Evolutionary conservation across 1,284 basidiomycete species (phyloP).

Genomic region (Spongispora temasekensis): DNA sequence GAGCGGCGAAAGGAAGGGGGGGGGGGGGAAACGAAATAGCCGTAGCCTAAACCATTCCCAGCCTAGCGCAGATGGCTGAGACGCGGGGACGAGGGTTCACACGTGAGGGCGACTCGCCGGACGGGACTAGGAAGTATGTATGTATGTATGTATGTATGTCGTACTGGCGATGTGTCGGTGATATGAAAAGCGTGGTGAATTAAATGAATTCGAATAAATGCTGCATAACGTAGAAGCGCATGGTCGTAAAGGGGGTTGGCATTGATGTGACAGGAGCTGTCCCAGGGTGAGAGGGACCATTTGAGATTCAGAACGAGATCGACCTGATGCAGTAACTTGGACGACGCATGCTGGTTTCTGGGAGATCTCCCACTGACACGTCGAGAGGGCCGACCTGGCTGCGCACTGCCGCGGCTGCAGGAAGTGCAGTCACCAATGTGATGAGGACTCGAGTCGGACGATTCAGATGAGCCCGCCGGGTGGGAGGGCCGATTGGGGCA

Average conservation of each 20-base stretch:
- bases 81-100: conserved; percentile 10
- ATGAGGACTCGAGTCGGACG: no score
- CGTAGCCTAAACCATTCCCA: conserved; percentile 14
- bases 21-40: conserved; percentile 19
- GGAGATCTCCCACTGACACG: conserved; percentile 28
- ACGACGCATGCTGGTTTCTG: conserved; percentile 17
- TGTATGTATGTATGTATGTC: no score
- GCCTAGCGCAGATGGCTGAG: conserved; percentile 1
- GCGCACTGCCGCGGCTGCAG: no score
- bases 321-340: conserved; percentile 20
- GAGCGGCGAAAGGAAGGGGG: conserved; percentile 11
- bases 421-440: no score
- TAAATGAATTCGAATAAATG: conserved; percentile 21
- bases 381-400: conserved; percentile 21
- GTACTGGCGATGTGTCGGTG: conserved; percentile 6
- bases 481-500: conserved; percentile 21
- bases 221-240: conserved; percentile 7
- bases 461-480: no score
- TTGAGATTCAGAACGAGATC: conserved; percentile 21
- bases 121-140: background rate
- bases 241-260: conserved; percentile 15
- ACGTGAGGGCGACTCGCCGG: conserved; percentile 2
- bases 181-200: conserved; percentile 15
- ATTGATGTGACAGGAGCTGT: conserved; percentile 31
- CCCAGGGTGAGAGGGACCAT: conserved; percentile 16